Evolutionary conservation across 2,329 filamentous ascomycete species (phyloP), one percentile per base, ranked within the genome.

Genomic region (Colletotrichum sp.): DNA sequence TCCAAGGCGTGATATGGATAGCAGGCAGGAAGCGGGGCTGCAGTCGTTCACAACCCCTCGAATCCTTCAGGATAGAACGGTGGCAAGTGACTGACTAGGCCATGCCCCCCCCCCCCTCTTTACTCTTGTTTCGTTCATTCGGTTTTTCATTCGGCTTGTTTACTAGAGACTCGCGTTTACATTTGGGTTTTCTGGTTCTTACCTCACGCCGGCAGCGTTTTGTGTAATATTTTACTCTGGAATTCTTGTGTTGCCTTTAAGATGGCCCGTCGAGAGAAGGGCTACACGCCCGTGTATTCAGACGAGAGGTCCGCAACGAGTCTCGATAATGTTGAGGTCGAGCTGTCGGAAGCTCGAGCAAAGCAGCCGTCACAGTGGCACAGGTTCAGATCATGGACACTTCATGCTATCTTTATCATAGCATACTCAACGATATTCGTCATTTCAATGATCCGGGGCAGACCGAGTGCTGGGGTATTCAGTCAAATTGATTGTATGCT

Each of bases 401-500:
- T 76, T 15, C 74, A 76, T 65, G 52, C 30, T n/a, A 12, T 32
- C 16, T 36, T 76, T 3, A 48, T 76, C 4, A 36, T 32, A 30
- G 18, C 59, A 8, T 76, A 76, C 55, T 75, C 74, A 16, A 32
- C 30, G 5, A 43, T 75, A 1, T 76, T 76, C 21, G 4, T 63
- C 15, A 7, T 71, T 18, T 71, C 66, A 4, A 30, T 64, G 34
- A 7, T 28, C 13, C 12, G 15, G 10, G 57, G 28, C 30, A 71
- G 32, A n/a, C 8, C 26, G 16, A 24, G 10, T 2, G 39, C 30
- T 3, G 71, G 71, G 3, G 72, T 71, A 4, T 76, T 76, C 7
- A 59, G 72, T n/a, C 13, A 75, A n/a, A 13, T 76, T 12, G 74
- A 76, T 30, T 74, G 74, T 76, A 30, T 21, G 65, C 30, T 52